Evolutionary conservation across 2,329 filamentous ascomycete genomes (phyloP), one percentile per base, ranked within the genome.

Genomic region (Sporothrix globosa): DNA sequence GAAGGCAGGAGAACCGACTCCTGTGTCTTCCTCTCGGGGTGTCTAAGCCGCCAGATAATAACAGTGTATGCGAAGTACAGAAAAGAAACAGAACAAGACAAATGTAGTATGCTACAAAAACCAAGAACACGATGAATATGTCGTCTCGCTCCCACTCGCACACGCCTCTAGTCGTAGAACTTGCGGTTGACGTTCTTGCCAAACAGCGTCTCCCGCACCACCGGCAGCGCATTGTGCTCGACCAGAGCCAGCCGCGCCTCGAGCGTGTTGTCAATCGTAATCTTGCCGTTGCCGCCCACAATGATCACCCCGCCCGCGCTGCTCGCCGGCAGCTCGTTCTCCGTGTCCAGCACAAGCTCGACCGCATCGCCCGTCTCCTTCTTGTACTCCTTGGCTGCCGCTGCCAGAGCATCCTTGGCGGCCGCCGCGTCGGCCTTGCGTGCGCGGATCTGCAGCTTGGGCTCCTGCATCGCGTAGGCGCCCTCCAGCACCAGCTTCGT

Each of bases 251-350:
- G 85, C 75, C 96, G 90, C 79, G 97, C 92, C 80, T 98, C 96
- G 76, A 98, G 92, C 69, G 96, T 98, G 85, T 99, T 98, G 87
- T 97, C 94, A 81, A 99, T 95, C 77, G 97, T 93, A 79, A 99
- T 98, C 86, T 95, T 97, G 79, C 96, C 96, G 74, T 86, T 86
- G 75, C 91, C 90, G 74, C 94, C 93, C 69, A 97, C 82, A 74
- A 99, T 89, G 71, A 87, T 80, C 71, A 97, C 86, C 76, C 96
- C 96, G 72, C 96, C 96, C 72, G 93, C 86, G 77, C 96, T 98
- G 75, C 73, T 61, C 48, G 30, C 39, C 13, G 94, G 88, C 78
- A 97, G 83, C 70, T 90, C 86, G 76, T 96, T 88, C 77, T 87
- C 86, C 83, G 97, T 92, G 77, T 97, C 91, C 75, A 98, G 83